Conservation (phyloP, 1,284 basidiomycete genomes). For the Cutaneotrichosporon cyanovorans region DNA sequence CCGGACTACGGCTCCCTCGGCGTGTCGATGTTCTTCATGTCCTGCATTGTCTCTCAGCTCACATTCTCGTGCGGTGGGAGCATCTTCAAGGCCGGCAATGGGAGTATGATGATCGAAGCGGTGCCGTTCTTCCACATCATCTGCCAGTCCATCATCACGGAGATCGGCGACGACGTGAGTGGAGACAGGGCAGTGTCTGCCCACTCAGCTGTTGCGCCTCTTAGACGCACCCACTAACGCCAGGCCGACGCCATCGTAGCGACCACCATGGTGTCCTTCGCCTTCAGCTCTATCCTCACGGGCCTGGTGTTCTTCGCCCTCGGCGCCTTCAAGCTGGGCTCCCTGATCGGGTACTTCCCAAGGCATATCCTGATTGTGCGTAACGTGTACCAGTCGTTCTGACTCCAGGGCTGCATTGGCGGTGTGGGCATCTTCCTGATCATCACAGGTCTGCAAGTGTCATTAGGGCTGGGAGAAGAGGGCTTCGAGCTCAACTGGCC, state of each 20-base stretch:
- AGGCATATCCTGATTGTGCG: conserved; percentile 78
- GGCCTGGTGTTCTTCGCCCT: conserved; percentile 82
- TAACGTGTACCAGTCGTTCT: too few relatives aligned
- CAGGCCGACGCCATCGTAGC: conserved; percentile 64
- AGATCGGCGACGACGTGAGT: conserved; percentile 60
- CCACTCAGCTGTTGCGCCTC: background rate
- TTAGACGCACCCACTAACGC: background rate
- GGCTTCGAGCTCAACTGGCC: conserved; percentile 61
- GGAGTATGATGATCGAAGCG: conserved; percentile 98
- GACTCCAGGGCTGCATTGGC: conserved; percentile 65
- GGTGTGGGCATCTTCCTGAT: conserved; percentile 91
- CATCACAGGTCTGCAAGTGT: conserved; percentile 77
- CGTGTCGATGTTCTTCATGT: conserved; percentile 90
- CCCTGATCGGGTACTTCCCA: conserved; percentile 90
- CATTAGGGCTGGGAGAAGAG: conserved; percentile 73
- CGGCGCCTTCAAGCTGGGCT: conserved; percentile 75
- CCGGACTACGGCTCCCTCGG: conserved; percentile 76
- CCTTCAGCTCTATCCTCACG: conserved; percentile 82
- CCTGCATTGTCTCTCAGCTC: conserved; percentile 74
- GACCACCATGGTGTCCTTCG: conserved; percentile 84
- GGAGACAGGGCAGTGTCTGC: background rate
- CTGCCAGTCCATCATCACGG: conserved; percentile 63
- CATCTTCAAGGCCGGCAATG: conserved; percentile 77
- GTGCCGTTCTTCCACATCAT: conserved; percentile 96
- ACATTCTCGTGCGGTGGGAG: conserved; percentile 80